Evolutionary conservation across 495 filamentous ascomycete genomes (phyloP), one percentile per base, ranked within the genome.

Genomic region (Trichoderma orchidacearum): DNA sequence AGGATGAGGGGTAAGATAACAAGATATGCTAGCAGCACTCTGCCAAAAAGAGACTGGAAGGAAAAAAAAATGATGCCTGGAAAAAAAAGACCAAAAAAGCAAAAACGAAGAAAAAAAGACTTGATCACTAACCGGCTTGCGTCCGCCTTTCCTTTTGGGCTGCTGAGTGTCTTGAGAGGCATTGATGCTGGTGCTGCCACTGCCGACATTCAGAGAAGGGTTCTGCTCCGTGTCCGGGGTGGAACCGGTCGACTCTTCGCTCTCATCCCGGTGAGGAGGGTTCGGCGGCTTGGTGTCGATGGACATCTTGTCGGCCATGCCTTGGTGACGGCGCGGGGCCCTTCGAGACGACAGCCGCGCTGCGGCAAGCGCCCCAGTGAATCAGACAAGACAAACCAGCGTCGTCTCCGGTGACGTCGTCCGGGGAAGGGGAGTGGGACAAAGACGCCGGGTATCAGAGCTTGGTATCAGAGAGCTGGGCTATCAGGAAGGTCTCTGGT

Each of bases 81-180:
- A 1, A 13, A 25, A 13, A 17, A 48, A 25, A 13, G 13, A 12
- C 21, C 27, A 25, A 13, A 17, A 11, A 8, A 27, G 34, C n/a
- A 18, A 30, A 55, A 55, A 51, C 56, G 56, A 54, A 23, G 51
- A 27, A 17, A 48, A 62, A 57, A 52, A 25, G 45, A 58, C n/a
- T n/a, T n/a, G n/a, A 41, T 63, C 59, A 83, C 87, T 66, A 83
- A 98, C 93, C 64, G 93, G 93, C 73, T 98, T 98, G 58, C 93
- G 81, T 36, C 93, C 93, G 66, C 93, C 93, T 73, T 98, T 98
- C 63, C 94, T 82, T 76, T 97, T 98, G 67, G 73, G 73, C 53
- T 75, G 73, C 62, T 77, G 73, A 64, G 67, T 69, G 58, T 77
- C 73, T 56, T 68, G 70, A 18, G 69, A 65, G 13, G 62, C 58